Evolutionary conservation across 768 basidiomycete genomes (phyloP).

Genomic region (Agaricus bisporus): DNA sequence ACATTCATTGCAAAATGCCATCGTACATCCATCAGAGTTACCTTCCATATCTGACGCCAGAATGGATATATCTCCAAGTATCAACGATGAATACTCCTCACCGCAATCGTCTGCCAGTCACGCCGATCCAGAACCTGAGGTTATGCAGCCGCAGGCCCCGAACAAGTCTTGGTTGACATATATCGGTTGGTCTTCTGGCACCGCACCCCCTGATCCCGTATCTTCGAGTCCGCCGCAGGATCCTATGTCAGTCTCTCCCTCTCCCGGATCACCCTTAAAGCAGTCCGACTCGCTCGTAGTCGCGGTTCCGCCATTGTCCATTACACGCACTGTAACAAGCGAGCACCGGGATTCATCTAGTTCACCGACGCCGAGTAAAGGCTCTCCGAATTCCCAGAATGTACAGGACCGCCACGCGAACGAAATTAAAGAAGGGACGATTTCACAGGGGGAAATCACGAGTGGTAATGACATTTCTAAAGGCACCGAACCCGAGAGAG

Average conservation of each 20-base stretch:
- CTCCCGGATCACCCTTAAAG: background rate
- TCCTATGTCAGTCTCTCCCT: conserved; percentile 6
- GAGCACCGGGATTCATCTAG: background rate
- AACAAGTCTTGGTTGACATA: conserved; percentile 2
- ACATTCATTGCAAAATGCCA: conserved; percentile 7
- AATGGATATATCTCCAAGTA: background rate
- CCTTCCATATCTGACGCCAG: background rate
- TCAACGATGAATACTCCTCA: background rate
- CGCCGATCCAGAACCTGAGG: background rate
- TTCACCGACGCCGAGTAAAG: conserved; percentile 5
- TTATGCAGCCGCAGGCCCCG: background rate
- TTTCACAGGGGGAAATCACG: background rate
- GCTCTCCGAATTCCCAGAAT: background rate
- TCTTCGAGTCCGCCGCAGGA: background rate
- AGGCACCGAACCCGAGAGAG: background rate
- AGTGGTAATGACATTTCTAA: conserved; percentile 3
- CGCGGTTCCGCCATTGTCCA: background rate
- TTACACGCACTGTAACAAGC: background rate
- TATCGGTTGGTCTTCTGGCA: conserved; percentile 3
- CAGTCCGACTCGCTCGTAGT: conserved; percentile 6
- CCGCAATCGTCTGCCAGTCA: background rate
- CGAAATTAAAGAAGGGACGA: background rate
- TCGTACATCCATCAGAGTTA: background rate
- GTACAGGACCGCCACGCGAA: background rate
- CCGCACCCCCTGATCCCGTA: background rate